These are phyloP conservation scores for Pichia californica DNA, from an alignment of 805 yeast genomes.

Conservation along the genomic window DNA sequence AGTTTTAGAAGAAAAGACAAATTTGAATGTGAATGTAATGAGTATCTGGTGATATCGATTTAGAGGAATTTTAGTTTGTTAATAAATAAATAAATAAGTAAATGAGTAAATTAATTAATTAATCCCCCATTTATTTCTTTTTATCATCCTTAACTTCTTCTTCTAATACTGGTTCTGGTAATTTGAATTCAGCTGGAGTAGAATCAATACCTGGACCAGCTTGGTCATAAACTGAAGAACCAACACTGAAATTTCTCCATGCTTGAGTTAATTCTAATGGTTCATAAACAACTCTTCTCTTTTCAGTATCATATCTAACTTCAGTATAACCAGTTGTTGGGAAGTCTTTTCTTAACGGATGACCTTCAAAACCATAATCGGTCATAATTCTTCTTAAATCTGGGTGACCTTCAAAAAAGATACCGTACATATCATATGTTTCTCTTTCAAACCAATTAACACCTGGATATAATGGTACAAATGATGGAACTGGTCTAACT, in stretches of 20 bases:
- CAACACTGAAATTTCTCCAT: conserved; percentile 84
- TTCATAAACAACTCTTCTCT: conserved; percentile 82
- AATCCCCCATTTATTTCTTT: neutral
- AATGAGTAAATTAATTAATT: neutral
- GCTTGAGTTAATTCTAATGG: conserved; percentile 90
- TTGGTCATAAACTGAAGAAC: conserved; percentile 87
- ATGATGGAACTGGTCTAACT: conserved; percentile 72
- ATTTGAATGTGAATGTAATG: no score
- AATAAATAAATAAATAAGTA: neutral
- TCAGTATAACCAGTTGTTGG: conserved; percentile 91
- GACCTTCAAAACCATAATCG: conserved; percentile 89
- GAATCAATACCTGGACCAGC: conserved; percentile 82
- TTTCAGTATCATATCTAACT: conserved; percentile 85
- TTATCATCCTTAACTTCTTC: conserved; percentile 31
- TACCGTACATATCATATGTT: conserved; percentile 80
- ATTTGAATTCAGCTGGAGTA: conserved; percentile 73
- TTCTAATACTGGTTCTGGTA: conserved; percentile 76
- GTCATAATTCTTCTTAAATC: conserved; percentile 86
- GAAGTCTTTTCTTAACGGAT: conserved; percentile 87
- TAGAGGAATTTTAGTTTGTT: no score
- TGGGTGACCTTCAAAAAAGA: conserved; percentile 84
- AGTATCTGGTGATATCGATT: no score
- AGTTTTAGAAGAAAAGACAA: no score
- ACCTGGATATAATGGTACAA: conserved; percentile 67
- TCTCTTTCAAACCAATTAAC: conserved; percentile 91